Evolutionary conservation across 306 rosid species (phyloP).

Genomic region (Glycyrrhiza uralensis): DNA sequence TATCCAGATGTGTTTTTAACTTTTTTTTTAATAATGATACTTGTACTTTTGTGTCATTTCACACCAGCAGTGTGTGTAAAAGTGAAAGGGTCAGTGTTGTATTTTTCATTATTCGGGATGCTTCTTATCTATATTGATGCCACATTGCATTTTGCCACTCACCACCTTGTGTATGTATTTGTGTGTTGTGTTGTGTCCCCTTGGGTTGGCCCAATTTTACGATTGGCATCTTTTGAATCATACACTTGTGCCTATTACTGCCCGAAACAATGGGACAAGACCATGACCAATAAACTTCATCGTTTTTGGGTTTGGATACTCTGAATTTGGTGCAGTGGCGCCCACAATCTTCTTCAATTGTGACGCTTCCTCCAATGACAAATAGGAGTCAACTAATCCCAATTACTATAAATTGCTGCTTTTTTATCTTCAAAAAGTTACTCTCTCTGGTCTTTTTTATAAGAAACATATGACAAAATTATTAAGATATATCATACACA

Average conservation of each 20-base stretch:
- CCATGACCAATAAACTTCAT: neutral
- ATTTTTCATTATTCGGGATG: slow-evolving; percentile 36
- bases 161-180: too few species aligned
- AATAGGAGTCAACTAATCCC: slow-evolving; percentile 5
- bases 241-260: slow-evolving; percentile 15
- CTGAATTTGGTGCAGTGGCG: slow-evolving; percentile 27
- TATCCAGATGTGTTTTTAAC: neutral
- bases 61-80: slow-evolving; percentile 32
- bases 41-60: slow-evolving; percentile 42
- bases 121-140: slow-evolving; percentile 42
- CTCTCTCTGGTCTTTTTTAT: too few species aligned
- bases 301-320: slow-evolving; percentile 17
- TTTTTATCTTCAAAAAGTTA: too few species aligned
- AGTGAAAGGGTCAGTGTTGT: slow-evolving; percentile 16
- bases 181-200: neutral
- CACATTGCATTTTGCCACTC: slow-evolving; percentile 32
- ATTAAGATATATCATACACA: too few species aligned
- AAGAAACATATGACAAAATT: neutral
- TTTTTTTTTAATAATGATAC: slow-evolving; percentile 17
- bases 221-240: slow-evolving; percentile 32
- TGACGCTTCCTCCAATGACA: neutral
- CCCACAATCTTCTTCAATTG: slow-evolving; percentile 22
- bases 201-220: slow-evolving; percentile 18
- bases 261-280: slow-evolving; percentile 5
- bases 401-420: neutral